Base-by-base conservation (phyloP, 2,329 filamentous ascomycete genomes). In the Xylariaceae sp. region DNA sequence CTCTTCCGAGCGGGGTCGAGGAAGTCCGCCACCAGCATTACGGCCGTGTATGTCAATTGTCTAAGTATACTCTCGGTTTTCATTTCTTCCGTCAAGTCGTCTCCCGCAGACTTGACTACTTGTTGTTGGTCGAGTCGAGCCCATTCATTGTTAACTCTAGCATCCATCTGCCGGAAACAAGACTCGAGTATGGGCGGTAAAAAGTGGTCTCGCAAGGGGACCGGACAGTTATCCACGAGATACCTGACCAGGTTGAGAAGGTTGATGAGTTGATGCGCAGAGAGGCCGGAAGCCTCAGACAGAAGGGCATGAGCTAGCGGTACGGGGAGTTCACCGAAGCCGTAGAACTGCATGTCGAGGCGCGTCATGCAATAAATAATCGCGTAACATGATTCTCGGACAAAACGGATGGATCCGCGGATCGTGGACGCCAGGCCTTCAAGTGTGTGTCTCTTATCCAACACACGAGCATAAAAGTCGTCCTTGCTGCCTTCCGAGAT, bases 401-500 rank as follows among this genome's bases (percentile, higher is more conserved):
- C 90, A 64, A 92, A 91, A 37, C 94, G 82, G 49, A 97, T 86
- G 2, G 92, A 88, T 1, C 92, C 93, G 56, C 94, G 86, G 48
- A 99, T 91, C 0, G 92, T 92, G 1, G 93, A 97, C 4, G 92
- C 93, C 63, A 99, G 89, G 0, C 94, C 94, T 74, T 99, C 94
- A 58, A 96, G 84, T 0, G 92, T 96, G 47, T 83, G 84, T 74
- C 92, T 96, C 58, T 94, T 96, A 37, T 91, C 89, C 58, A 91
- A 86, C 1, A 99, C 93, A 47, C 90, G 85, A 37, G 91, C 89
- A 73, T 97, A 97, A 72, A 99, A 99, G 60, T 97, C 93, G 63
- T 97, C 94, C 72, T 94, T 92, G 67, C 90, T 97, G 30, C 96
- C 94, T 62, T 88, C 89, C 0, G 94, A 97, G 54, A 99, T 99